These are phyloP conservation scores for Letharia columbiana DNA, from an alignment of 495 filamentous ascomycete genomes.

Conservation along the genomic window DNA sequence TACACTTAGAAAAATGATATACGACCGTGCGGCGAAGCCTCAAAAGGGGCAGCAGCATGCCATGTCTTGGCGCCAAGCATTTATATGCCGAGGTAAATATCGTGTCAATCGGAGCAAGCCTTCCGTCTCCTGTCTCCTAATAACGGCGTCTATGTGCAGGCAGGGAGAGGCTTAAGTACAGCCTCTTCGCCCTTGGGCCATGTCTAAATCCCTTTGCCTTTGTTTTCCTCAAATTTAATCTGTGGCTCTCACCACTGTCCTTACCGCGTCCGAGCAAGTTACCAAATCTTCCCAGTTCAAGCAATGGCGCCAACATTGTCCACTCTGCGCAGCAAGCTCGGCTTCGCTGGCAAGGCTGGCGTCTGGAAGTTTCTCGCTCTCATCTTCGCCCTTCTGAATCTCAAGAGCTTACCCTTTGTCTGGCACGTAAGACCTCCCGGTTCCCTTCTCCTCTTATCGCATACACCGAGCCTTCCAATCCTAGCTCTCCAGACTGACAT, in stretches of 20 bases:
- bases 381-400: slow-evolving; percentile 47
- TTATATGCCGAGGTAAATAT: background rate
- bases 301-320: background rate
- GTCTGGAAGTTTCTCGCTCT: slow-evolving; percentile 47
- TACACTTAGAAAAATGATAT: too few species aligned
- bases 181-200: background rate
- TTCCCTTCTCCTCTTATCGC: slow-evolving; percentile 30
- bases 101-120: background rate
- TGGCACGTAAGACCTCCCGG: slow-evolving; percentile 52
- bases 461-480: background rate
- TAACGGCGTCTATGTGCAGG: background rate
- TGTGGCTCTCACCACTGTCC: background rate
- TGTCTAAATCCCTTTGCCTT: background rate
- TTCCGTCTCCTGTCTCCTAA: background rate
- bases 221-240: background rate
- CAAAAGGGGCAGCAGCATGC: too few species aligned
- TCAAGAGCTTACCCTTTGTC: slow-evolving; percentile 52
- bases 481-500: background rate
- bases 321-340: background rate
- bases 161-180: background rate
- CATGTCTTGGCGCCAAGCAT: background rate
- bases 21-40: too few species aligned
- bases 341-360: background rate
- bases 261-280: background rate
- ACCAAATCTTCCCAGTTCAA: background rate